These are phyloP conservation scores for Aspergillus indologenus DNA, from an alignment of 495 filamentous ascomycete species.

Conservation along the genomic window DNA sequence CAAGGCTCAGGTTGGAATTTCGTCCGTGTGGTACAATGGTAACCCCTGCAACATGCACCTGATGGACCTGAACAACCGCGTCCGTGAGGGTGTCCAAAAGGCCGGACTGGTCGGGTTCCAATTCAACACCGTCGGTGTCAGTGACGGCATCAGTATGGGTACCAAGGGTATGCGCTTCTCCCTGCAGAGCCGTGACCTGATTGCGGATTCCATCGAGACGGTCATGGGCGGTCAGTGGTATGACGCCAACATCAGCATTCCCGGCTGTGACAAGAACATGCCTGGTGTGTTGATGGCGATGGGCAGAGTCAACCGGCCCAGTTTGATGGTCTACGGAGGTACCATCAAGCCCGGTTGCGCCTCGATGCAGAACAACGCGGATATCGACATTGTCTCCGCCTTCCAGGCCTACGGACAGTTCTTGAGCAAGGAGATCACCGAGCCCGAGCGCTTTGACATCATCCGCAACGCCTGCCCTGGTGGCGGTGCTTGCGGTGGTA, in stretches of 20 bases:
- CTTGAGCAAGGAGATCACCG: conserved; percentile 81
- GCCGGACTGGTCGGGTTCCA: conserved; percentile 79
- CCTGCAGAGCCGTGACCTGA: conserved; percentile 89
- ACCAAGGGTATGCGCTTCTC: conserved; percentile 80
- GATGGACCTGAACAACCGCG: conserved; percentile 74
- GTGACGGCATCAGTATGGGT: conserved; percentile 56
- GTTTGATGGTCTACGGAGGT: conserved; percentile 95
- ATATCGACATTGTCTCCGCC: conserved; percentile 91
- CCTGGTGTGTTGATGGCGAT: conserved; percentile 96
- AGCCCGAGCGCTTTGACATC: conserved; percentile 87
- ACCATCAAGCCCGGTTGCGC: conserved; percentile 87
- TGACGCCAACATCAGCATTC: conserved; percentile 94
- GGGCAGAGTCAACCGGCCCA: conserved; percentile 88
- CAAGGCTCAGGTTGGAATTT: conserved; percentile 95
- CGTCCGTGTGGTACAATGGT: conserved; percentile 80
- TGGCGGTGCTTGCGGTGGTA: conserved; percentile 90
- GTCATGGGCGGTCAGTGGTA: conserved; percentile 99
- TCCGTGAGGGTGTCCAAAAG: conserved; percentile 78
- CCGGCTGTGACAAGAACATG: conserved; percentile 99
- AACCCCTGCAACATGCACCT: conserved; percentile 99
- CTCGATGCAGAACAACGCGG: conserved; percentile 63
- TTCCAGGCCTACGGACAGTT: conserved; percentile 99
- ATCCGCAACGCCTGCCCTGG: conserved; percentile 94
- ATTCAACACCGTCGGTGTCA: conserved; percentile 98
- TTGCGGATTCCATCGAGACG: conserved; percentile 96